Conservation (phyloP, 2,329 filamentous ascomycete genomes). For the Epicoccum nigrum region DNA sequence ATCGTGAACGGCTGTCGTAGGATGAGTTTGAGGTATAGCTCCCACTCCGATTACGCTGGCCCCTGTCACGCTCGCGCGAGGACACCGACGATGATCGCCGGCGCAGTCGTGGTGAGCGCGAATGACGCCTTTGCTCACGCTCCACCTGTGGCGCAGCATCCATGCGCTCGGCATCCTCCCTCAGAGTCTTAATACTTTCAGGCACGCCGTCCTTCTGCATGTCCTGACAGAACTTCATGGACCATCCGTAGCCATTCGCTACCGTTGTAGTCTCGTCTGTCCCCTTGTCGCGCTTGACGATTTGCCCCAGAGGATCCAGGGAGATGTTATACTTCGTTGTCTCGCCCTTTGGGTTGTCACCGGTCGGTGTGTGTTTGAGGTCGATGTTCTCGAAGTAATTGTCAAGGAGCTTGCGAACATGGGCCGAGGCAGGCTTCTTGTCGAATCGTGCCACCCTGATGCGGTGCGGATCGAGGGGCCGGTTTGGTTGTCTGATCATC, state of each 20-base stretch:
- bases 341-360: conserved; percentile 45
- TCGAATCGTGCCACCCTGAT: conserved; percentile 69
- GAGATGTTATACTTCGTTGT: conserved; percentile 53
- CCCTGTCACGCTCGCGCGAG: conserved; percentile 19
- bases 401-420: conserved; percentile 72
- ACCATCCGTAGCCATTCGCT: conserved; percentile 90
- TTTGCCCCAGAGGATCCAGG: conserved; percentile 76
- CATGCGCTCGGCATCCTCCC: conserved; percentile 28
- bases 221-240: conserved; percentile 76
- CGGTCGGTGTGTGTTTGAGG: conserved; percentile 55
- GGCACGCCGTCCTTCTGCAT: conserved; percentile 64
- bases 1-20: conserved; percentile 26
- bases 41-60: conserved; percentile 21
- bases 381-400: conserved; percentile 69
- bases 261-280: conserved; percentile 68
- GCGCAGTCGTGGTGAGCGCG: conserved; percentile 18
- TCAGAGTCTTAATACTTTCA: conserved; percentile 27
- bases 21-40: conserved; percentile 25
- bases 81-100: conserved; percentile 26
- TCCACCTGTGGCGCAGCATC: conserved; percentile 19
- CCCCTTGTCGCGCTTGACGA: conserved; percentile 67
- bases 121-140: conserved; percentile 15
- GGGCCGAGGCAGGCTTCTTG: conserved; percentile 67
- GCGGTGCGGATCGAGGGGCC: conserved; percentile 73
- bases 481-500: conserved; percentile 75